Evolutionary conservation across 2,329 filamentous ascomycete species (phyloP).

Genomic region (Penicillium sp.): DNA sequence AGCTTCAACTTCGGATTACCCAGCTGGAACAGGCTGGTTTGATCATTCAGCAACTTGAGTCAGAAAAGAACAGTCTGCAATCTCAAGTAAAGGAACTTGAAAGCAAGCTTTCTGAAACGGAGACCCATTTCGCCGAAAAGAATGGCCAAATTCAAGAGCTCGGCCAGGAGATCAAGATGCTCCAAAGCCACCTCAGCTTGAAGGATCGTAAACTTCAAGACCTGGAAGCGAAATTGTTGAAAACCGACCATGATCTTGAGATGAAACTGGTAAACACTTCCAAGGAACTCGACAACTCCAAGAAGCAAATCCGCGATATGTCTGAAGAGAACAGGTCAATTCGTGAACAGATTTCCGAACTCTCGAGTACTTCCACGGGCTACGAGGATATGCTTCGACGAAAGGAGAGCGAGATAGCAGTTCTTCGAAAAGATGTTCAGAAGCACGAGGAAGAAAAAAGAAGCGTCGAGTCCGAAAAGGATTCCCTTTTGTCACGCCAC

Average conservation of each 20-base stretch:
- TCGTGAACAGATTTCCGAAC: constrained; percentile 77
- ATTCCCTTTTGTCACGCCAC: constrained; percentile 68
- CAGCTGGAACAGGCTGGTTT: constrained; percentile 90
- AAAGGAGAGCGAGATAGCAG: constrained; percentile 87
- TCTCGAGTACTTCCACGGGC: constrained; percentile 88
- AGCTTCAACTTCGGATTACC: constrained; percentile 71
- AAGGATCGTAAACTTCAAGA: constrained; percentile 90
- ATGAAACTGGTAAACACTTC: constrained; percentile 74
- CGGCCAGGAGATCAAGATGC: constrained; percentile 80
- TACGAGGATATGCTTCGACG: constrained; percentile 91
- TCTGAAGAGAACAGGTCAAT: constrained; percentile 76
- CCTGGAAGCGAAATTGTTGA: constrained; percentile 76
- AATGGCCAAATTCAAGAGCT: constrained; percentile 74
- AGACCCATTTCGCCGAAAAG: constrained; percentile 67
- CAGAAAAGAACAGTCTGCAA: constrained; percentile 75
- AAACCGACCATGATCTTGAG: constrained; percentile 84
- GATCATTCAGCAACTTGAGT: constrained; percentile 80
- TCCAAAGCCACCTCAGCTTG: constrained; percentile 82
- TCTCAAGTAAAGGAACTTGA: constrained; percentile 69
- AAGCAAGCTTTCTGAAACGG: constrained; percentile 65
- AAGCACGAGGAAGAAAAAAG: constrained; percentile 78
- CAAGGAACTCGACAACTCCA: constrained; percentile 74
- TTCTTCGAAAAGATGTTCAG: constrained; percentile 80
- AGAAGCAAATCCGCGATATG: constrained; percentile 72
- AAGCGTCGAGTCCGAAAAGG: constrained; percentile 75